These are phyloP conservation scores for Penicillium sp. DNA, from an alignment of 2,329 filamentous ascomycete genomes.

Conservation along the genomic window DNA sequence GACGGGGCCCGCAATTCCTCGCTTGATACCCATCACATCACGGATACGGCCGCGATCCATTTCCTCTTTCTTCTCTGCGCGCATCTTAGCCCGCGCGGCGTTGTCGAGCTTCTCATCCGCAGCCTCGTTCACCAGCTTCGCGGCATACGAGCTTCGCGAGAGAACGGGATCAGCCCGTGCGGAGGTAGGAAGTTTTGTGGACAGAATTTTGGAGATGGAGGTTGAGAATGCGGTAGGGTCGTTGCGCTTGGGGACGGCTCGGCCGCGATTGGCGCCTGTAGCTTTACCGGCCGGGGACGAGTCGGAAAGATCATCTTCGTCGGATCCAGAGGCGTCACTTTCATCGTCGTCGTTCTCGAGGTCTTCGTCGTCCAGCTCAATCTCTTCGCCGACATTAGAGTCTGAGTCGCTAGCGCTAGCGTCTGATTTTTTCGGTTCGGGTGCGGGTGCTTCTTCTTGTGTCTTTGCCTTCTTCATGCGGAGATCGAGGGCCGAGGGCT, in stretches of 20 bases:
- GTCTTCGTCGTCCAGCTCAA: constrained; percentile 31
- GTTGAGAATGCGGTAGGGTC: constrained; percentile 89
- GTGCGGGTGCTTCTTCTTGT: constrained; percentile 10
- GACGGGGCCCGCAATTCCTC: constrained; percentile 53
- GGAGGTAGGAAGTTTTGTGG: constrained; percentile 78
- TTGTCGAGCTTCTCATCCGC: constrained; percentile 76
- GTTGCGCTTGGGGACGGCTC: constrained; percentile 68
- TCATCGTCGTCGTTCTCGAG: constrained; percentile 35
- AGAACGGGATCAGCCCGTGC: constrained; percentile 90
- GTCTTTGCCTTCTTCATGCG: constrained; percentile 21
- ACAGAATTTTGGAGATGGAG: constrained; percentile 88
- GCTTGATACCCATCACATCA: constrained; percentile 72
- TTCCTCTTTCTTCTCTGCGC: constrained; percentile 75
- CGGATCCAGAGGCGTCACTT: constrained; percentile 44
- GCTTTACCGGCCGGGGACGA: constrained; percentile 41
- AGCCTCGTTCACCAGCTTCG: constrained; percentile 68
- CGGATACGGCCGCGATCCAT: constrained; percentile 84
- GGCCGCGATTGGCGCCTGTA: constrained; percentile 41
- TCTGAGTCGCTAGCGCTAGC: constrained; percentile 24
- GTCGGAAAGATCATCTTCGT: constrained; percentile 39
- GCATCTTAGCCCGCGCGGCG: constrained; percentile 75
- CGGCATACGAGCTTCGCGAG: constrained; percentile 73
- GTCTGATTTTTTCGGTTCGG: constrained; percentile 18
- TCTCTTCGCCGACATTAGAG: constrained; percentile 31
- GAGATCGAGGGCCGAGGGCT: constrained; percentile 11